Evolutionary conservation across 768 basidiomycete genomes (phyloP), one percentile per base, ranked within the genome.

Genomic region (Leccinellum luteum): DNA sequence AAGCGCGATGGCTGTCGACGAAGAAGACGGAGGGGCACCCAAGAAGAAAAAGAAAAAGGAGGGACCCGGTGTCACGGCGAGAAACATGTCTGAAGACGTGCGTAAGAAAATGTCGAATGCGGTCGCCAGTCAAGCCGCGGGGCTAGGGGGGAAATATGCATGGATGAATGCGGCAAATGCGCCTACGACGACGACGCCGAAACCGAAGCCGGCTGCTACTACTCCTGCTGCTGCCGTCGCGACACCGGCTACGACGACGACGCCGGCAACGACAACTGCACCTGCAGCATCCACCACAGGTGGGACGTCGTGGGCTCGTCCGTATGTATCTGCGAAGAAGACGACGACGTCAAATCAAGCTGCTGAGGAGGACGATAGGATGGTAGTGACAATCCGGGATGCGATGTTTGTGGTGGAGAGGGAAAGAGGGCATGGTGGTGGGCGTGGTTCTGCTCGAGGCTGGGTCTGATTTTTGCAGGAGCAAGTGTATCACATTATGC

Each of bases 81-180:
- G 89, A 56, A 94, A 93, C 67, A 92, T 95, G 90, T 88, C 86
- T 6, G 93, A 94, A 72, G 93, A 94, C 64, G 89, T 92, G 64
- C 78, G 87, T 63, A 95, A 95, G 79, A 93, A 92, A 70, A 86
- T 94, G 86, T 89, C 88, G 32, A 93, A 96, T 70, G 89, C 89
- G 23, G 89, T 90, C 6, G 93, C 93, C 23, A 88, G 86, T 62
- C 91, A 92, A 68, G 91, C 91, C 6, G 90, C 92, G n/a, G 93
- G 93, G 0, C 68, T 92, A 21, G 84, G 86, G 1, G 85, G 88
- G 21, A 88, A 87, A 72, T 95, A 94, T 65, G 80, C 89, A 15
- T 95, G 93, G 93, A 92, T 94, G 90, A 92, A 76, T 15, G 82
- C 88, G 6, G 81, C 84, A 3, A 82, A 78, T 58, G 74, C 79